Evolutionary conservation across 306 rosid genomes (phyloP).

Genomic region (Cotoneaster glaucophyllus): DNA sequence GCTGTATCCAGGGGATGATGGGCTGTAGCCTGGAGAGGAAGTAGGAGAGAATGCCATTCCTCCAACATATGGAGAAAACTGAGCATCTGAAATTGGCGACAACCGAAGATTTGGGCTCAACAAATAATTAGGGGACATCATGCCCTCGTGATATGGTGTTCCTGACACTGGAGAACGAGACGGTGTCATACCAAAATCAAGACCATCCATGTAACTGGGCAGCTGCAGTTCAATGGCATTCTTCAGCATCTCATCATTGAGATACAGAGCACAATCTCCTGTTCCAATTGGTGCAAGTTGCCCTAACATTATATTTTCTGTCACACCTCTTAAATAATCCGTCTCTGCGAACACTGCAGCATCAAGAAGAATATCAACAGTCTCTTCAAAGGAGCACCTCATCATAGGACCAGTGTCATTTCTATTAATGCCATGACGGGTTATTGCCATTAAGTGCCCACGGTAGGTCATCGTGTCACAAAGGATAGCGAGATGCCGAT

Average conservation of each 20-base stretch:
- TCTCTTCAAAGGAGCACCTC: conserved; percentile 98
- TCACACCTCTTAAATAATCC: conserved; percentile 84
- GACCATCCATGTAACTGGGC: conserved; percentile 95
- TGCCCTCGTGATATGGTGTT: conserved; percentile 89
- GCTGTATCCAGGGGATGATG: conserved; percentile 92
- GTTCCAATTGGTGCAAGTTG: conserved; percentile 98
- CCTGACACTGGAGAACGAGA: conserved; percentile 84
- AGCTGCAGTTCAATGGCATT: conserved; percentile 96
- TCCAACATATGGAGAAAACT: conserved; percentile 95
- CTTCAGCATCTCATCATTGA: conserved; percentile 93
- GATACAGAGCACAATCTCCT: conserved; percentile 75
- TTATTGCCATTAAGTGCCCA: conserved; percentile 98
- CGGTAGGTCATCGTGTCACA: conserved; percentile 99
- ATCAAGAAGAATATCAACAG: conserved; percentile 95
- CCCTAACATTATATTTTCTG: conserved; percentile 95
- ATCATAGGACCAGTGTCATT: conserved; percentile 99
- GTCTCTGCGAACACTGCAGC: conserved; percentile 95
- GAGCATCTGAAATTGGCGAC: conserved; percentile 87
- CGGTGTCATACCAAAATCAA: conserved; percentile 97
- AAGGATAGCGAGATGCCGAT: conserved; percentile 92
- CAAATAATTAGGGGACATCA: conserved; percentile 95
- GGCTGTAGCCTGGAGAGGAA: conserved; percentile 92
- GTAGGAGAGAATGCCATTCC: conserved; percentile 95
- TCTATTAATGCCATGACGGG: conserved; percentile 93
- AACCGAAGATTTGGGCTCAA: conserved; percentile 83